Base-by-base conservation (phyloP, 108 stramenopile genomes). In the Cyclostephanos invisitatus region DNA sequence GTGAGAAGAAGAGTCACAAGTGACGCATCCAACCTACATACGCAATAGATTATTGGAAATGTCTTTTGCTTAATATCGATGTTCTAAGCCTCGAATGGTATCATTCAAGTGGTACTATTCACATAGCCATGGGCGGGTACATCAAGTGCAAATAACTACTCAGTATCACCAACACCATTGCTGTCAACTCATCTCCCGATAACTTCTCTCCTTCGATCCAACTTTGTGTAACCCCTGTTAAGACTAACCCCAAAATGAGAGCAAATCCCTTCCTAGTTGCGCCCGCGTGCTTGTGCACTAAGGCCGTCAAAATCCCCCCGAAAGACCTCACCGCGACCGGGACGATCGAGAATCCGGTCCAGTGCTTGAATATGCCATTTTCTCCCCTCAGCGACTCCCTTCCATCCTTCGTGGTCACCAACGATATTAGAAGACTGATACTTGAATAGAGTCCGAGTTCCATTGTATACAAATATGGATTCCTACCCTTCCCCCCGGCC, bases 271-370 rank as follows among this genome's bases (percentile, higher is more conserved):
- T 91, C 24, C 82, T 63, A 15, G 88, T 88, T 5, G 84, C 76
- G 24, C 91, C 91, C 10, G 89, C 87, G 72, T 89, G 82, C 72
- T 92, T 92, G 32, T 84, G 84, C 24, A 95, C 94, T 22, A 91
- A 75, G 8, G 88, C 95, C 3, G 90, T 90, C 20, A 94, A 42
- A 47, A 96, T 69, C 20, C 95, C 95, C 21, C 95, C 95, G n/a
- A 77, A 56, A 1, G 95, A 87, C 32, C 92, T 80, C 11, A 69
- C 72, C 21, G 68, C 55, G 18, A 87, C 66, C 47, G 86, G 86
- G 64, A 87, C 75, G 8, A 84, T 59, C 24, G 84, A 80, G 47
- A 61, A 54, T 37, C 74, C 75, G 17, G 75, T 72, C 74, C 72
- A 84, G 67, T 77, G 54, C 18, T 77, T 62, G 42, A 84, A 84